phyloP scores from a whole-genome alignment of 2,329 filamentous ascomycete species.

The Emericellopsis cladophorae region DNA sequence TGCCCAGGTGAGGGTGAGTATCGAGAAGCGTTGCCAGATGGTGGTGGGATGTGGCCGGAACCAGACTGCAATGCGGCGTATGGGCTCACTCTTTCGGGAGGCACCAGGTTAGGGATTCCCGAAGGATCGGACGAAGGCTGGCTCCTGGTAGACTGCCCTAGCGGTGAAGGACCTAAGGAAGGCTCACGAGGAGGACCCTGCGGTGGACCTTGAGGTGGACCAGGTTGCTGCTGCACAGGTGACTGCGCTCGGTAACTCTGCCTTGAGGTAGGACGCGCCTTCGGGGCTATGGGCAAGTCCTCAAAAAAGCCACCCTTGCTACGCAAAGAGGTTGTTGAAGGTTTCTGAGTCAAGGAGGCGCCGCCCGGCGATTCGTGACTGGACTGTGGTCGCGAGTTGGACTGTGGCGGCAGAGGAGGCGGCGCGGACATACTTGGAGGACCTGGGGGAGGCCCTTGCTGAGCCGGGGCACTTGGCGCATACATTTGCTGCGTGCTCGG shows the following conservation, averaged over 20 bases:
- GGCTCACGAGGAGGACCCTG: background rate
- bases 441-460: constrained; percentile 29
- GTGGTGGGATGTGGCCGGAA: constrained; percentile 15
- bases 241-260: constrained; percentile 23
- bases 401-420: constrained; percentile 13
- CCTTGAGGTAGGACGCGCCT: constrained; percentile 47
- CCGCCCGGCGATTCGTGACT: constrained; percentile 19
- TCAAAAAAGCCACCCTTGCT: constrained; percentile 58
- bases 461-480: constrained; percentile 25
- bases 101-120: constrained; percentile 26
- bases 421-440: constrained; percentile 37
- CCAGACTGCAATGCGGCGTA: constrained; percentile 34
- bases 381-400: constrained; percentile 18
- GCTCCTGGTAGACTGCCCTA: constrained; percentile 8
- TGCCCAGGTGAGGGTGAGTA: constrained; percentile 50
- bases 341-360: constrained; percentile 11
- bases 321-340: constrained; percentile 19
- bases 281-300: constrained; percentile 54
- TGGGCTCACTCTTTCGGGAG: constrained; percentile 38
- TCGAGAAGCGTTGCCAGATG: constrained; percentile 24
- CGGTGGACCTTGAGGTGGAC: constrained; percentile 10
- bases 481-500: constrained; percentile 43
- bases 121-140: constrained; percentile 6
- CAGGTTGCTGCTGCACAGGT: constrained; percentile 9
- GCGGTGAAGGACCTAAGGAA: constrained; percentile 5